Evolutionary conservation across 345 rosid species (phyloP).

Genomic region (Triadica sebifera): DNA sequence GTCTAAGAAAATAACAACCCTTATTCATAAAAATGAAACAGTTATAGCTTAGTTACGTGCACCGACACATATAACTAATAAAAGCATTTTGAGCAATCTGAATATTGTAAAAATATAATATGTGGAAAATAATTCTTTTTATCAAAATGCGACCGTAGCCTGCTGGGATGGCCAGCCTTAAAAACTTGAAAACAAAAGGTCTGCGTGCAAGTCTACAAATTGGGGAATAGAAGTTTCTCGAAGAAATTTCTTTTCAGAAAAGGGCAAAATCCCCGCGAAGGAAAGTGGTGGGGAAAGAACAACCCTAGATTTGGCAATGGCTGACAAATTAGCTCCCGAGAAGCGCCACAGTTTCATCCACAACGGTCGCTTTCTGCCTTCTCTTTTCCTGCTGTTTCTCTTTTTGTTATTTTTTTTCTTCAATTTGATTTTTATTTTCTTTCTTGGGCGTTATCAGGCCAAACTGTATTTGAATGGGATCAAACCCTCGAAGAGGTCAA

Average conservation of each 20-base stretch:
- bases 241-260: background rate
- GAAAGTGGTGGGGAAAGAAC: background rate
- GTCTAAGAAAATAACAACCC: too few relatives aligned
- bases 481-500: constrained; percentile 88
- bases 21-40: too few relatives aligned
- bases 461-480: constrained; percentile 92
- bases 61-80: too few relatives aligned
- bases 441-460: constrained; percentile 32
- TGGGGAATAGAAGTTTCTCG: constrained; percentile 17
- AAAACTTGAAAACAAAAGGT: background rate
- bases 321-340: constrained; percentile 70
- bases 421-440: background rate
- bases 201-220: background rate
- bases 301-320: constrained; percentile 34
- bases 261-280: constrained; percentile 15
- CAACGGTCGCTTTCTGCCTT: constrained; percentile 29
- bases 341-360: constrained; percentile 53
- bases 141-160: too few relatives aligned
- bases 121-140: too few relatives aligned
- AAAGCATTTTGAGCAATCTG: too few relatives aligned
- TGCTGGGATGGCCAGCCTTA: too few relatives aligned
- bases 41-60: too few relatives aligned
- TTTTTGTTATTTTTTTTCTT: background rate
- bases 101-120: too few relatives aligned
- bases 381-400: background rate